Base-by-base conservation (phyloP, 1,284 basidiomycete genomes). In the Rhodotorula mucilaginosa region DNA sequence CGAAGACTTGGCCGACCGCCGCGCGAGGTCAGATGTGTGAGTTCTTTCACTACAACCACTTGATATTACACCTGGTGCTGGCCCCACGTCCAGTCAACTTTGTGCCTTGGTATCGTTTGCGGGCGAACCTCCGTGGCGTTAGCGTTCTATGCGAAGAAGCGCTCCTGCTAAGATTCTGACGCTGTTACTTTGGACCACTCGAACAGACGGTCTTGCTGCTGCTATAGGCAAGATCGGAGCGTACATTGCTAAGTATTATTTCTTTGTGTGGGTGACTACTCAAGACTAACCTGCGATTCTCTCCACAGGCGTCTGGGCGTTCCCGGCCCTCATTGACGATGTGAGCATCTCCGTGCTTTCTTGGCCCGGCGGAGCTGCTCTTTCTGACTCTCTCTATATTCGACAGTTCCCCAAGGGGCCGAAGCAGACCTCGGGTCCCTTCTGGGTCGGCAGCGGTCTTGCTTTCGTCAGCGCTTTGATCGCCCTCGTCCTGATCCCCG, bases 401-500 rank as follows among this genome's bases (percentile, higher is more conserved):
- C 39, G 12, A 44, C 39, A 44, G 49, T 74, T 81, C 64, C 79
- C 76, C 5, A 75, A 64, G 2, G 61, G 65, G 2, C 77, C 70
- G 19, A 64, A 75, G 12, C 80, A 81, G 66, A 76, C 74, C 0
- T 52, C 47, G 2, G 74, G 79, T n/a, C 75, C 79, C 65, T 80
- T 84, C 79, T 77, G 81, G 79, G 75, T 75, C 65, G 67, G 69
- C 2, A 44, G 26, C 0, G 73, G 72, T 15, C 44, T 71, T 1
- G 93, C 92, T 12, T 78, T 95, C 62, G 76, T 94, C 67, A 90
- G 90, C 68, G 92, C 93, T 1, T n/a, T 88, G 10, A 82, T 93
- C 77, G 89, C 89, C 0, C 85, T 88, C 76, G 80, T 91, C 81
- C 88, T 92, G 81, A 88, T 97, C 79, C 85, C 84, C 58, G 89